These are phyloP conservation scores for Aristolochia contorta DNA, from an alignment of 164 flowering plant species.

Conservation along the genomic window DNA sequence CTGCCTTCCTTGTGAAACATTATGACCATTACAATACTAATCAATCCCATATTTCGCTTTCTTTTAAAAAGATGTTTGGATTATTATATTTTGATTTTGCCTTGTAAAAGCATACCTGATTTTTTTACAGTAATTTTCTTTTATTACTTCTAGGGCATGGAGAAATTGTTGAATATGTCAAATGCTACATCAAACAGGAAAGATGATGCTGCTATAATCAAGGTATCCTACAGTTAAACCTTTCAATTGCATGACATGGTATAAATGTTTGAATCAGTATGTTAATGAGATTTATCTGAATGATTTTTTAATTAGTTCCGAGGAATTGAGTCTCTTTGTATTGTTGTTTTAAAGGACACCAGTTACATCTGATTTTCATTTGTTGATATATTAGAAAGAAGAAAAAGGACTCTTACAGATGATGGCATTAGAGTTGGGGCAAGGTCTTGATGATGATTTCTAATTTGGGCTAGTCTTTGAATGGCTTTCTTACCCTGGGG, in stretches of 20 bases:
- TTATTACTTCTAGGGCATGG: slow-evolving; percentile 41
- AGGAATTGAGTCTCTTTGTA: background rate
- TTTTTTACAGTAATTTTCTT: background rate
- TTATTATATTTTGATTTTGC: background rate
- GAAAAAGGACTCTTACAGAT: too few species aligned
- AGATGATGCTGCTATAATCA: slow-evolving; percentile 8
- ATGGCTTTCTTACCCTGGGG: too few species aligned
- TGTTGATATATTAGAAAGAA: too few species aligned
- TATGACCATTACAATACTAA: background rate
- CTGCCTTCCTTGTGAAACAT: background rate
- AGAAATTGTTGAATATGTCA: slow-evolving; percentile 37
- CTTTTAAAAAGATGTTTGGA: background rate
- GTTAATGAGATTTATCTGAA: background rate
- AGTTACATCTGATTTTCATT: too few species aligned
- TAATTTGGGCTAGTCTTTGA: too few species aligned
- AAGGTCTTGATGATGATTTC: too few species aligned
- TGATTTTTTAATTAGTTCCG: background rate
- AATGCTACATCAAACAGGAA: slow-evolving; percentile 19
- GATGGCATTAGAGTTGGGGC: too few species aligned
- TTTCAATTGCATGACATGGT: background rate
- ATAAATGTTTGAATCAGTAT: background rate
- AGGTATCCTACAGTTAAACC: background rate
- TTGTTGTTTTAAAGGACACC: background rate
- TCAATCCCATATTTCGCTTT: background rate
- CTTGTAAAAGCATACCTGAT: background rate